Evolutionary conservation across 345 rosid genomes (phyloP), one percentile per base, ranked within the genome.

Genomic region (Dipteronia dyeriana): DNA sequence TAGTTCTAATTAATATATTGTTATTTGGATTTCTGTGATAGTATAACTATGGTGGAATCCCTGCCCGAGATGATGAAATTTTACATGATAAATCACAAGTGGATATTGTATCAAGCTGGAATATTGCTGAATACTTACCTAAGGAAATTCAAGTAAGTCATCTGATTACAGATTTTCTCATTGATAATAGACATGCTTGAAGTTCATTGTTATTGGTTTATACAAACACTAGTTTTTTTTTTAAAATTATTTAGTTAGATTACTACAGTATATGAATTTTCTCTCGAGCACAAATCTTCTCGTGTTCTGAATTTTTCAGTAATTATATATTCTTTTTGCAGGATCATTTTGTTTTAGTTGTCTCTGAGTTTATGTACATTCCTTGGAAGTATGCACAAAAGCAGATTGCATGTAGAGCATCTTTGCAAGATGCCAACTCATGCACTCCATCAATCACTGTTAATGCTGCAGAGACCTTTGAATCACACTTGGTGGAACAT

Each of bases 31-130:
- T 70, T 79, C n/a, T 3, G 6, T 83, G 77, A 70, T 68, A 95
- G 98, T 86, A 91, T 82, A 93, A 93, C 80, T 90, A 91, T 71
- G 95, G 98, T 61, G 98, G 99, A 70, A 92, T 93, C 82, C 94
- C 86, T 54, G 93, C 89, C 63, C 84, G 75, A 49, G 83, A 82
- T 73, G 92, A 87, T 81, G 94, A 88, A 68, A 82, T 61, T 75
- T 85, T 81, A 29, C 81, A 78, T 66, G 90, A 88, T 31, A 85
- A 88, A 69, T 75, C 87, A 56, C 87, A 85, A 87, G 91, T 89
- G 75, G 88, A 91, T 77, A 92, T 95, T 85, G 93, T 91, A 59
- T 93, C 97, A 76, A 90, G 88, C 85, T 95, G 99, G 99, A 91
- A 88, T 68, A 83, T 91, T 78, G 92, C 96, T 56, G 91, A 91